A percentile compares a stretch with the other conserved stretches of the same genome.
These are phyloP conservation scores for Vigna nakashimae DNA, from an alignment of 306 rosid genomes.

Conservation along the genomic window DNA sequence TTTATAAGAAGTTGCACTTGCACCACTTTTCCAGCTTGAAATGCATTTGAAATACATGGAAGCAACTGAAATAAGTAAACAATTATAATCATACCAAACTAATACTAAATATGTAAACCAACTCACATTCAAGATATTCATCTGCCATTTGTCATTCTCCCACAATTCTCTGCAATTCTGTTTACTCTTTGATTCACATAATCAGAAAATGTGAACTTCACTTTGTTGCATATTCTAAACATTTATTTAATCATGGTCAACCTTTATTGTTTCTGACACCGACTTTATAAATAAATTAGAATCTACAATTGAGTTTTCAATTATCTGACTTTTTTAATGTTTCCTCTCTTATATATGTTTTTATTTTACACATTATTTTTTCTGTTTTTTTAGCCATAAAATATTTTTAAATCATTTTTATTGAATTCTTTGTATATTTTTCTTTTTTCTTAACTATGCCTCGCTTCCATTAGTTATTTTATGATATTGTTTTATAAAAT, in stretches of 20 bases:
- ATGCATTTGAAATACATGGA: background rate
- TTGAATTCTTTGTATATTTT: too few relatives aligned
- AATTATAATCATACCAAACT: background rate
- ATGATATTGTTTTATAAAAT: too few relatives aligned
- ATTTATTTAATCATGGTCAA: constrained; percentile 2
- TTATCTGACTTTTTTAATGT: too few relatives aligned
- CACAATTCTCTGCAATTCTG: background rate
- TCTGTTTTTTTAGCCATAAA: too few relatives aligned
- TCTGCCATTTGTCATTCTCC: constrained; percentile 38
- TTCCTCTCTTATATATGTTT: too few relatives aligned
- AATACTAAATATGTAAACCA: background rate
- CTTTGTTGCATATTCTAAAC: background rate
- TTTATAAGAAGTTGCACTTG: background rate
- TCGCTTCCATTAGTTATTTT: too few relatives aligned
- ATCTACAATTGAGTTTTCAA: background rate
- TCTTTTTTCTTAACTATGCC: too few relatives aligned
- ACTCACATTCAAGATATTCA: constrained; percentile 13
- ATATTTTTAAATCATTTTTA: too few relatives aligned
- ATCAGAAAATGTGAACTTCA: background rate
- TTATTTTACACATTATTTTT: too few relatives aligned
- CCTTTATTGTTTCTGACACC: background rate
- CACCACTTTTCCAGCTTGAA: background rate
- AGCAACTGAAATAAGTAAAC: background rate
- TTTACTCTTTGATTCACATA: background rate
- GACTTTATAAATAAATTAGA: background rate